Evolutionary conservation across 108 stramenopile species (phyloP).

Genomic region (Cyclostephanos invisitatus): DNA sequence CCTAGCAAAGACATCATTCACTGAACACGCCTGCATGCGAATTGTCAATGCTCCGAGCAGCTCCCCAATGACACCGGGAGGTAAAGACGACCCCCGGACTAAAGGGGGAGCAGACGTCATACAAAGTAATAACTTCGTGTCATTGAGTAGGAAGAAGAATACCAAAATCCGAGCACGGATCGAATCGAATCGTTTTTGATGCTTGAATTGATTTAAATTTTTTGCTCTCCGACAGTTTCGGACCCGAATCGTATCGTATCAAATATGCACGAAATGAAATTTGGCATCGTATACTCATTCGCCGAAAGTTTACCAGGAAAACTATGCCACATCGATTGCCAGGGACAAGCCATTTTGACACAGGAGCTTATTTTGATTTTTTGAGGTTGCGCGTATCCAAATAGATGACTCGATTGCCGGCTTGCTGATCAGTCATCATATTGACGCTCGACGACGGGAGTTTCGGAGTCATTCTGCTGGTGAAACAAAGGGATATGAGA

Average conservation of each 20-base stretch:
- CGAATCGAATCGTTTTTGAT: too few relatives aligned
- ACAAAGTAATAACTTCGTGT: background rate
- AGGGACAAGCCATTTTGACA: constrained; percentile 67
- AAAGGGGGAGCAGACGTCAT: background rate
- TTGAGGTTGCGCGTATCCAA: constrained; percentile 73
- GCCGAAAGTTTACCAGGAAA: constrained; percentile 77
- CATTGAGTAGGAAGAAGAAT: background rate
- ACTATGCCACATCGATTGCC: constrained; percentile 71
- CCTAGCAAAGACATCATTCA: constrained; percentile 15
- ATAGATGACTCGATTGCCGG: constrained; percentile 33
- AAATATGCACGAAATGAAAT: too few relatives aligned
- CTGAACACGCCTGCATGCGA: constrained; percentile 21
- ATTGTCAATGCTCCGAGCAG: constrained; percentile 32
- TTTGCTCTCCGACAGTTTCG: background rate
- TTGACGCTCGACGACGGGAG: constrained; percentile 45
- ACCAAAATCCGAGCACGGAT: background rate
- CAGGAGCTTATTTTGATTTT: constrained; percentile 68
- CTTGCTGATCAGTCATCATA: constrained; percentile 35
- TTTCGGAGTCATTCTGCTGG: constrained; percentile 61
- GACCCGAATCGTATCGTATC: too few relatives aligned
- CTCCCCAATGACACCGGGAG: constrained; percentile 29
- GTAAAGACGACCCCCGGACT: constrained; percentile 19
- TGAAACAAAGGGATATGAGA: constrained; percentile 44
- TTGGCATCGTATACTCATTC: too few relatives aligned
- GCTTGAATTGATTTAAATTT: too few relatives aligned